Evolutionary conservation across 805 yeast species (phyloP).

Genomic region (Saccharomycopsis sp.): DNA sequence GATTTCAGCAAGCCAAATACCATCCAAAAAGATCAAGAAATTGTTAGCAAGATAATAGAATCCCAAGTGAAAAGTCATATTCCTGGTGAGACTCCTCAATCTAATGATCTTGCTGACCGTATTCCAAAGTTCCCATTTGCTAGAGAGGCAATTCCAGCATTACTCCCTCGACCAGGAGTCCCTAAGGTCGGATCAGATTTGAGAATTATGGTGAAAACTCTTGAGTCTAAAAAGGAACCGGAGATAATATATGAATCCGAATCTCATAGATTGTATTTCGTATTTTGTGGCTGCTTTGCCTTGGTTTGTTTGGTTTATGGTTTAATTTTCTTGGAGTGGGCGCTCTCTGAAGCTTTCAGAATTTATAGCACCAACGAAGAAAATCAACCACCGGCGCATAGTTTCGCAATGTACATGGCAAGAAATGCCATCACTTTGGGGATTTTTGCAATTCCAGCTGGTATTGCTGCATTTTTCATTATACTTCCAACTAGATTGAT

Average conservation of each 20-base stretch:
- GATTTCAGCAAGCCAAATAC: slow-evolving; percentile 3
- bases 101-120: slow-evolving; percentile 48
- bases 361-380: slow-evolving; percentile 47
- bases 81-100: slow-evolving; percentile 46
- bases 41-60: slow-evolving; percentile 12
- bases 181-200: slow-evolving; percentile 61
- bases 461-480: slow-evolving; percentile 35
- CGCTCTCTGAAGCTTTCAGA: slow-evolving; percentile 42
- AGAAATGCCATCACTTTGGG: slow-evolving; percentile 33
- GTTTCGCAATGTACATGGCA: slow-evolving; percentile 29
- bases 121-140: slow-evolving; percentile 61
- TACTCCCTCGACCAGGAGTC: slow-evolving; percentile 69
- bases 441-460: slow-evolving; percentile 37
- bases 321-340: slow-evolving; percentile 50
- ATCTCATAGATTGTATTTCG: slow-evolving; percentile 70
- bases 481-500: slow-evolving; percentile 63
- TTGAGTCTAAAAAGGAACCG: slow-evolving; percentile 50
- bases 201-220: slow-evolving; percentile 51
- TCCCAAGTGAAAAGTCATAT: slow-evolving; percentile 31
- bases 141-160: slow-evolving; percentile 56
- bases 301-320: slow-evolving; percentile 66
- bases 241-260: slow-evolving; percentile 79
- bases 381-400: slow-evolving; percentile 36
- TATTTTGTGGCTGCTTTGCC: slow-evolving; percentile 62
- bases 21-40: slow-evolving; percentile 9